Base-by-base conservation (phyloP, 2,329 filamentous ascomycete genomes). In the Blastomyces gilchristii region DNA sequence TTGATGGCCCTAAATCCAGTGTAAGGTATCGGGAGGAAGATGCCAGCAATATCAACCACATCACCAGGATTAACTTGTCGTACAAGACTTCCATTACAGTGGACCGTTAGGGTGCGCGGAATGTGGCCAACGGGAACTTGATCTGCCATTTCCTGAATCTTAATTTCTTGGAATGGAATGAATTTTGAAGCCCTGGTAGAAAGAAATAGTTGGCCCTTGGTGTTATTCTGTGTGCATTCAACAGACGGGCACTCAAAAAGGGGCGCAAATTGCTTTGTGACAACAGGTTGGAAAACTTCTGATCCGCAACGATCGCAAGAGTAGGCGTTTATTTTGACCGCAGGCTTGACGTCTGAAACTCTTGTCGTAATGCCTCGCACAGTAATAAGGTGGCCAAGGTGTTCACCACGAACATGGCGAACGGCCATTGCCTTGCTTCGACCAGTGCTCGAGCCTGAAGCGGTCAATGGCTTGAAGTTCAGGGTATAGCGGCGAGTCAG, bases 91-190 rank as follows among this genome's bases (percentile, higher is more conserved):
- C 94, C 94, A 72, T 95, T 88, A 76, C 91, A 96, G 70, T 96
- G 85, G 28, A 99, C 80, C 0, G 93, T 97, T 66, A 99, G 79
- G 63, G 91, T 91, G 64, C 94, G 86, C 41, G 94, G 94, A 70
- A 99, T 99, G 74, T 99, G 94, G 60, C 94, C 94, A 67, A 99
- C 95, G 8, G 94, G 94, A 0, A 99, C 94, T 75, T 99, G 94
- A 74, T 99, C 94, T n/a, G 94, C 91, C 86, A 97, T 90, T 74
- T 99, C 94, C 77, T 99, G 94, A 63, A 99, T 91, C 79, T 97
- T 97, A 77, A 97, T 86, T 76, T 99, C 94, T 76, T 99, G 94
- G 80, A 99, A 99, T 3, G 94, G 91, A 71, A 96, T 79, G 72
- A 97, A 99, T 72, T 97, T 99, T 60, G 92, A 97, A 0, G 93